These are phyloP conservation scores for Crassisporium funariophilum DNA, from an alignment of 768 basidiomycete species.

Conservation along the genomic window DNA sequence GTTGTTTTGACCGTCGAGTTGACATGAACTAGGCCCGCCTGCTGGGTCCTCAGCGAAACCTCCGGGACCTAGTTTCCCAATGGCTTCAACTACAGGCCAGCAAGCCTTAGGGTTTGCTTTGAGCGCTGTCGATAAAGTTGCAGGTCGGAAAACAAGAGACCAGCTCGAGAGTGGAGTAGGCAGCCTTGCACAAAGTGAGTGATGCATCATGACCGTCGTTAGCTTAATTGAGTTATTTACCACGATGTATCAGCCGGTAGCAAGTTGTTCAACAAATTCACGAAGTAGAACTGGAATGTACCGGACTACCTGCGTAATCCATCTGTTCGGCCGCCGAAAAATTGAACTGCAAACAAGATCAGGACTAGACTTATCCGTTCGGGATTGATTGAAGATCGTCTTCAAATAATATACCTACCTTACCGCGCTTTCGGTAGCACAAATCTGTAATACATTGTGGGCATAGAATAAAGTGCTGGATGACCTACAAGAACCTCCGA, in stretches of 20 bases:
- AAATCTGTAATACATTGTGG: too few species aligned
- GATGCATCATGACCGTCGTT: slow-evolving; percentile 1
- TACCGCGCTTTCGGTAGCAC: too few species aligned
- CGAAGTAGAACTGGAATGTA: slow-evolving; percentile 25
- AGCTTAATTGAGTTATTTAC: slow-evolving; percentile 6
- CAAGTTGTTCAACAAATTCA: slow-evolving; percentile 51
- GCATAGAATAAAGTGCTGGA: too few species aligned
- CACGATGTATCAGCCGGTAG: slow-evolving; percentile 34
- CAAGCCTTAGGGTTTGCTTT: slow-evolving; percentile 45
- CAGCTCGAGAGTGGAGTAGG: slow-evolving; percentile 52
- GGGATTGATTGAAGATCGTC: too few species aligned
- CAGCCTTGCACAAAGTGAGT: slow-evolving; percentile 55
- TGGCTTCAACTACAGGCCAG: slow-evolving; percentile 17
- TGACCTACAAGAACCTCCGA: not conserved
- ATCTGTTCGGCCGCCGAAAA: not conserved
- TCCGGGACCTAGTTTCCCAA: not conserved
- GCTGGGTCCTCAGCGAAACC: not conserved
- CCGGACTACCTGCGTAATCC: not conserved
- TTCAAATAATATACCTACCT: too few species aligned
- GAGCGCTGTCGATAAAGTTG: slow-evolving; percentile 56
- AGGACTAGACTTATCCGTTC: too few species aligned
- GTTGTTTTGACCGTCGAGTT: slow-evolving; percentile 4
- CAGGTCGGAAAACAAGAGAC: slow-evolving; percentile 49
- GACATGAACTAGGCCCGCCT: too few species aligned
- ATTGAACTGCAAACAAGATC: too few species aligned